phyloP scores from a whole-genome alignment of 2,329 filamentous ascomycete genomes.

The Fusarium domesticum region DNA sequence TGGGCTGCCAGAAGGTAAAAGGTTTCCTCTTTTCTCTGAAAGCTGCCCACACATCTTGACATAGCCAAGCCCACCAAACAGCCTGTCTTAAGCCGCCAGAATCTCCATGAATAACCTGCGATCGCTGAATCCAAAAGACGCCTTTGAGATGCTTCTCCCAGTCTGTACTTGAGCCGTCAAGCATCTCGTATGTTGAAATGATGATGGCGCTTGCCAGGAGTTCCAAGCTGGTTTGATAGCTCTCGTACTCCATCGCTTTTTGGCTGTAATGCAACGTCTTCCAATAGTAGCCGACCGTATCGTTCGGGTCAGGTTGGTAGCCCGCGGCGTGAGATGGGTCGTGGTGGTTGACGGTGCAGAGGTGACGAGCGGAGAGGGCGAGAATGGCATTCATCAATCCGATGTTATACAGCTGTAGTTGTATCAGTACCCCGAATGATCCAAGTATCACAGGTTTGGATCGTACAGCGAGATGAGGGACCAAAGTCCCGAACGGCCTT shows the following conservation, averaged over 20 bases:
- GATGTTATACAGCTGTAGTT: slow-evolving; percentile 37
- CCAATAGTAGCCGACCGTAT: slow-evolving; percentile 52
- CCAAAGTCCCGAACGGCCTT: slow-evolving; percentile 16
- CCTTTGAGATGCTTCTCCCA: slow-evolving; percentile 63
- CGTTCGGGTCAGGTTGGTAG: slow-evolving; percentile 8
- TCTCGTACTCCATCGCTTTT: slow-evolving; percentile 54
- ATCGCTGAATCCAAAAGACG: slow-evolving; percentile 64
- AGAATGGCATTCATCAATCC: slow-evolving; percentile 56
- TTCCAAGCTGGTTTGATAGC: slow-evolving; percentile 55
- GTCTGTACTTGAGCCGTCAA: slow-evolving; percentile 47
- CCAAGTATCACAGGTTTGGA: slow-evolving; percentile 12
- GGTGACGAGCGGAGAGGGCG: slow-evolving; percentile 42
- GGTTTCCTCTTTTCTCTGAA: slow-evolving; percentile 55
- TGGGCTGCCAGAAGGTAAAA: slow-evolving; percentile 56
- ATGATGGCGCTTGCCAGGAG: slow-evolving; percentile 57
- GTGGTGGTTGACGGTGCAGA: neutral
- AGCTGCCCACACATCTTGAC: slow-evolving; percentile 63
- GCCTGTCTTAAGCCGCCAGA: slow-evolving; percentile 54
- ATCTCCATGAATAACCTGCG: slow-evolving; percentile 57
- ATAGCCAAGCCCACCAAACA: slow-evolving; percentile 64
- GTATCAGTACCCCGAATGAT: slow-evolving; percentile 1
- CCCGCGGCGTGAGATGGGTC: neutral
- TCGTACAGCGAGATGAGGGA: slow-evolving; percentile 28
- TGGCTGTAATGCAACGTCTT: slow-evolving; percentile 60
- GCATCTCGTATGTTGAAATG: slow-evolving; percentile 65